phyloP scores from a whole-genome alignment of 2,329 filamentous ascomycete genomes.

The Pezicula neosporulosa region DNA sequence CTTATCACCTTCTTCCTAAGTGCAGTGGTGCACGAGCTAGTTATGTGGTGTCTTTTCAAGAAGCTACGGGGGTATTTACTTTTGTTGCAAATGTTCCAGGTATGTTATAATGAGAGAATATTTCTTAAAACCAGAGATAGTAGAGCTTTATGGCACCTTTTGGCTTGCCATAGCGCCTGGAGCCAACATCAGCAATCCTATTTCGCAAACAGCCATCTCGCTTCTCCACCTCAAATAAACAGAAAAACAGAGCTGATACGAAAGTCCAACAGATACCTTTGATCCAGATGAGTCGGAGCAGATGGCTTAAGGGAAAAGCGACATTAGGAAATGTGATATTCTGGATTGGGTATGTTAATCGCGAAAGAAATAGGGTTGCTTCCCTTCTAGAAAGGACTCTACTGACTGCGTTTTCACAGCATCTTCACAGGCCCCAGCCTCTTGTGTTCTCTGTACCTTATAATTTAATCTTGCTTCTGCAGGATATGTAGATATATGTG shows the following conservation, averaged over 20 bases:
- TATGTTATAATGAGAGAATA: no score
- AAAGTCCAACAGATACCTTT: slow-evolving; percentile 49
- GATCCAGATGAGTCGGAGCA: slow-evolving; percentile 63
- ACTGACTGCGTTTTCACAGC: no score
- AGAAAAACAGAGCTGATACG: no score
- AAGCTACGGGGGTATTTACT: slow-evolving; percentile 73
- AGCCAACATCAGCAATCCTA: no score
- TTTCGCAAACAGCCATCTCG: no score
- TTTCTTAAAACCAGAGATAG: no score
- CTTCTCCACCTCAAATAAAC: no score
- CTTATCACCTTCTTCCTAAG: slow-evolving; percentile 73
- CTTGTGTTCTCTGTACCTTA: slow-evolving; percentile 56
- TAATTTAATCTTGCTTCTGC: slow-evolving; percentile 37
- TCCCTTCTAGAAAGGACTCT: no score
- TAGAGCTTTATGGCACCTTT: no score
- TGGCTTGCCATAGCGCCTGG: no score
- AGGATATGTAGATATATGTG: no score
- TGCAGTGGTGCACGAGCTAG: slow-evolving; percentile 66
- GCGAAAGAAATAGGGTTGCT: no score
- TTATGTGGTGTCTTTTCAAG: slow-evolving; percentile 80
- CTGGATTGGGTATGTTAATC: slow-evolving; percentile 54
- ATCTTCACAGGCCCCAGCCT: slow-evolving; percentile 75
- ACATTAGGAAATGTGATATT: slow-evolving; percentile 72
- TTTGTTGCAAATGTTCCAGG: slow-evolving; percentile 68
- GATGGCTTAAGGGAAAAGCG: slow-evolving; percentile 57